Evolutionary conservation across 106 monocot genomes (phyloP).

Genomic region (Apostasia shenzhenica): DNA sequence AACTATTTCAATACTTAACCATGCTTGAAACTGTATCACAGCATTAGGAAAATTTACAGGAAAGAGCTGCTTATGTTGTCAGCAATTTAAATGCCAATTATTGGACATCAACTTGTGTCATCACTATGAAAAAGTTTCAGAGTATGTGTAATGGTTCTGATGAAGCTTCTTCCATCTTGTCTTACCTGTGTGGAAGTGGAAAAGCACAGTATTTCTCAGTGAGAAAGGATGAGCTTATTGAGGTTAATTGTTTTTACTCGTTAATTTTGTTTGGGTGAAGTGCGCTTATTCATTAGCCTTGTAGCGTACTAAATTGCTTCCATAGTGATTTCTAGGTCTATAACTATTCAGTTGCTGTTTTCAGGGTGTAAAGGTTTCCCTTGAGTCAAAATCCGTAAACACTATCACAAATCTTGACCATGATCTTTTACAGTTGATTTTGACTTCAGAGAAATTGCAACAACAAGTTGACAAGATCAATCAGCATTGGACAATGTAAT

Average conservation of each 20-base stretch:
- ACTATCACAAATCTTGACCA: constrained; percentile 54
- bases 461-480: constrained; percentile 66
- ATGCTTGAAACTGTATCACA: background rate
- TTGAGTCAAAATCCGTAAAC: constrained; percentile 31
- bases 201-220: constrained; percentile 64
- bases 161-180: constrained; percentile 55
- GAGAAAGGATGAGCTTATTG: constrained; percentile 51
- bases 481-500: constrained; percentile 49
- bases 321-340: constrained; percentile 12
- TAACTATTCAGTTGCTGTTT: constrained; percentile 32
- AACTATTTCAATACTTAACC: background rate
- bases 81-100: constrained; percentile 39
- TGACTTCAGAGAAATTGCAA: constrained; percentile 71
- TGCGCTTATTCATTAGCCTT: background rate
- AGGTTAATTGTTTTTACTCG: constrained; percentile 30
- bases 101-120: constrained; percentile 76
- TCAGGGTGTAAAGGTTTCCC: constrained; percentile 89
- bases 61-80: constrained; percentile 46
- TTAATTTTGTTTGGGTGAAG: background rate
- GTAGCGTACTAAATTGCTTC: background rate
- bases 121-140: constrained; percentile 63
- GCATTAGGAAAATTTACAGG: constrained; percentile 26
- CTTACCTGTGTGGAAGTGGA: constrained; percentile 48
- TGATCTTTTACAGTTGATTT: constrained; percentile 70
- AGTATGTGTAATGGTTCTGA: constrained; percentile 38